Percentiles rank a stretch among this genome's conserved stretches.
phyloP scores from a whole-genome alignment of 805 yeast species.

The Sugiyamaella qingdaonensis region DNA sequence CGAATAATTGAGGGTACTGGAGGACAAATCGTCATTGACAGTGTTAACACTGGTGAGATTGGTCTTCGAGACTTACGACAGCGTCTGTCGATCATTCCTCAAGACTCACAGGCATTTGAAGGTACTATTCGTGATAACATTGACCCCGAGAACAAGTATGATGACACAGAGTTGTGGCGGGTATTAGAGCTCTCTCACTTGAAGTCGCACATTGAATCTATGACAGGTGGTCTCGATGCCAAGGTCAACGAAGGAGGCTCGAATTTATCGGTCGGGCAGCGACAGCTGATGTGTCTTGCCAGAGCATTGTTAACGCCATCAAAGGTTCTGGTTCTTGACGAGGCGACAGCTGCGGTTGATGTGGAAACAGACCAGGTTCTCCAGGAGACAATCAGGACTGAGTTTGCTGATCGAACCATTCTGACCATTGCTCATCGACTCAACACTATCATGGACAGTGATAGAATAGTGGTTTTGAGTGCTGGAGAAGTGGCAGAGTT shows the following conservation, averaged over 20 bases:
- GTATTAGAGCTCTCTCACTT: constrained; percentile 76
- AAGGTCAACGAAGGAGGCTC: constrained; percentile 71
- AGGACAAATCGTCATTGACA: constrained; percentile 73
- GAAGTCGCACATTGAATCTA: constrained; percentile 53
- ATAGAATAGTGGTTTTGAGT: constrained; percentile 69
- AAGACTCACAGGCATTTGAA: constrained; percentile 88
- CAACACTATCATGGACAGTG: constrained; percentile 83
- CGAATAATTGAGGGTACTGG: constrained; percentile 73
- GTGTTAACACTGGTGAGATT: constrained; percentile 55
- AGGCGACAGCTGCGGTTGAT: constrained; percentile 88
- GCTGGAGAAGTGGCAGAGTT: constrained; percentile 73
- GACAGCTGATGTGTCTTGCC: constrained; percentile 79
- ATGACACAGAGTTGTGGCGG: constrained; percentile 79
- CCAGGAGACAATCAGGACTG: constrained; percentile 72
- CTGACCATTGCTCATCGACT: constrained; percentile 86
- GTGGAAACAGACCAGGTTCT: constrained; percentile 77
- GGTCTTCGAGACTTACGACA: constrained; percentile 75
- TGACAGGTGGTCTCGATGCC: constrained; percentile 55
- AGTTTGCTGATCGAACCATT: constrained; percentile 72
- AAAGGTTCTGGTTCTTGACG: constrained; percentile 75
- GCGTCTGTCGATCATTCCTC: constrained; percentile 81
- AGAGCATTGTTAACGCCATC: constrained; percentile 76
- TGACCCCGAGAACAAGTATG: constrained; percentile 68
- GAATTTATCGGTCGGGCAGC: constrained; percentile 85
- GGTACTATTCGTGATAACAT: constrained; percentile 81